These are phyloP conservation scores for Leccinum incarnatum DNA, from an alignment of 768 basidiomycete genomes.

Conservation along the genomic window DNA sequence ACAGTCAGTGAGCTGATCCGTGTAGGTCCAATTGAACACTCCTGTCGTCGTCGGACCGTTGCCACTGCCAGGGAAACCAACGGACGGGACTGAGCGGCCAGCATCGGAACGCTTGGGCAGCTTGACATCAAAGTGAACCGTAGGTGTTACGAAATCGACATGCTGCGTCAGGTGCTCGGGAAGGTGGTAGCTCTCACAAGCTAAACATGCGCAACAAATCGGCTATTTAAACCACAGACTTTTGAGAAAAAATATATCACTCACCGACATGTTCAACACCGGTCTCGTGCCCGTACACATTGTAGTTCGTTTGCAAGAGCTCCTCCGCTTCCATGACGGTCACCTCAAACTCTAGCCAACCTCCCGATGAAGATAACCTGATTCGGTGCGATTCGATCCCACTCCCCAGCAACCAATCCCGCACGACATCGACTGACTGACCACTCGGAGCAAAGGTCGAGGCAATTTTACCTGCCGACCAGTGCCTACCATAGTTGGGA, in stretches of 20 bases:
- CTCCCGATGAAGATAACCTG: conserved; percentile 29
- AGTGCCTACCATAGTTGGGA: conserved; percentile 44
- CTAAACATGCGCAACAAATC: conserved; percentile 13
- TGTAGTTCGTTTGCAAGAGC: conserved; percentile 41
- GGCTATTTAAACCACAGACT: background rate
- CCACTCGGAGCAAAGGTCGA: conserved; percentile 40
- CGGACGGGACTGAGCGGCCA: background rate
- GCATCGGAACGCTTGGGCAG: conserved; percentile 20
- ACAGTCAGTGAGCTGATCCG: conserved; percentile 28
- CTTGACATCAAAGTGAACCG: conserved; percentile 40
- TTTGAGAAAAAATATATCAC: conserved; percentile 3
- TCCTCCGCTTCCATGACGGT: conserved; percentile 44
- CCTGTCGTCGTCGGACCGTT: conserved; percentile 22
- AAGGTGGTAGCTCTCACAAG: conserved; percentile 41
- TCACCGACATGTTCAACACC: conserved; percentile 39
- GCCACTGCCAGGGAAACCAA: conserved; percentile 18
- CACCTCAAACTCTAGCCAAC: conserved; percentile 41
- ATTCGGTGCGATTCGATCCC: conserved; percentile 38
- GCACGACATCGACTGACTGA: conserved; percentile 37
- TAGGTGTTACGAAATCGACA: conserved; percentile 44
- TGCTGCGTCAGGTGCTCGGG: conserved; percentile 38
- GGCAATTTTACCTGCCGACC: conserved; percentile 38
- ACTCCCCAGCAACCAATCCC: conserved; percentile 36
- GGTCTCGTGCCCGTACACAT: conserved; percentile 39
- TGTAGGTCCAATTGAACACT: conserved; percentile 2